Evolutionary conservation across 352 stramenopile genomes (phyloP).

Genomic region (Pythium monospermum): DNA sequence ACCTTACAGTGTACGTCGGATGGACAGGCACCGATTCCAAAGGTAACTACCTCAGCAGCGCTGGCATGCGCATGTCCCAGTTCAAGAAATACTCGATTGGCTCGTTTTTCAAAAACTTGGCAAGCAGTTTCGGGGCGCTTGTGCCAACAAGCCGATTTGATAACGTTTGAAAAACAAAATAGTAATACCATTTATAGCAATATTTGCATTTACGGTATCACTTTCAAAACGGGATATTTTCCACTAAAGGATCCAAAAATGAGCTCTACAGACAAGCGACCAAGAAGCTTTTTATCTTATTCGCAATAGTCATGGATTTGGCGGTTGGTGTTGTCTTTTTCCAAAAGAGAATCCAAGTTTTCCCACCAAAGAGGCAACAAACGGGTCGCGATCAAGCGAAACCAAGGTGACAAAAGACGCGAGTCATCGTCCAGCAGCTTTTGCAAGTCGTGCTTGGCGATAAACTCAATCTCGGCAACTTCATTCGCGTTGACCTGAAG

Average conservation of each 20-base stretch:
- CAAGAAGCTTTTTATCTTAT: neutral
- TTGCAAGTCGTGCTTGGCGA: conserved; percentile 61
- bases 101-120: conserved; percentile 67
- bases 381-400: conserved; percentile 65
- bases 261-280: neutral
- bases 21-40: conserved; percentile 79
- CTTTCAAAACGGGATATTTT: too few species aligned
- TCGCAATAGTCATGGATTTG: conserved; percentile 61
- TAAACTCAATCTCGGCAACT: conserved; percentile 88
- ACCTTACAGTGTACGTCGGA: conserved; percentile 72
- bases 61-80: conserved; percentile 73
- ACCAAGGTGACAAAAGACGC: conserved; percentile 80
- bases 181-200: too few species aligned
- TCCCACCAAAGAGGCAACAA: conserved; percentile 73
- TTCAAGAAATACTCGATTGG: conserved; percentile 82
- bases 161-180: conserved; percentile 15
- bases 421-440: conserved; percentile 47
- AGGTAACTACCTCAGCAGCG: conserved; percentile 74
- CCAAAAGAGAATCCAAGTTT: conserved; percentile 54
- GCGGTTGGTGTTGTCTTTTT: conserved; percentile 40
- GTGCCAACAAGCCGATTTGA: conserved; percentile 46
- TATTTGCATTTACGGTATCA: too few species aligned
- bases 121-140: conserved; percentile 43
- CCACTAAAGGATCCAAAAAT: neutral
- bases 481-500: conserved; percentile 93